phyloP scores from a whole-genome alignment of 352 stramenopile species.

The Globisporangium cederbergense region DNA sequence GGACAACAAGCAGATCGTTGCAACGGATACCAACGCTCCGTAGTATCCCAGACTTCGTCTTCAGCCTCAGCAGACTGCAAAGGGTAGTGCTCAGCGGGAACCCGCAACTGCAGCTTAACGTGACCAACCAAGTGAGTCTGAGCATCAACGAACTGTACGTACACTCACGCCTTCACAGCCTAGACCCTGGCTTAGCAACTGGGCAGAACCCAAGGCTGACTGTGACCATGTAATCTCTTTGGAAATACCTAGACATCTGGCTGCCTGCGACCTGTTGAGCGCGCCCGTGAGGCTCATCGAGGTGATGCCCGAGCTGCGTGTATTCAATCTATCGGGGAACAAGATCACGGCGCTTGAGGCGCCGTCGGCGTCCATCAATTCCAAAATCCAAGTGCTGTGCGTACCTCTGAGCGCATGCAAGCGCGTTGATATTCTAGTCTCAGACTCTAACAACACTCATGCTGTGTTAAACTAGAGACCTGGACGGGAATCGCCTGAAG shows the following conservation, averaged over 20 bases:
- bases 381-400: constrained; percentile 17
- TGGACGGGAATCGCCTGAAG: constrained; percentile 20
- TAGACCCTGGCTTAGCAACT: neutral
- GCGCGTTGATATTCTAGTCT: neutral
- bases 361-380: neutral
- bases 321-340: constrained; percentile 25
- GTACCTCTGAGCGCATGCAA: neutral
- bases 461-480: constrained; percentile 10
- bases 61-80: constrained; percentile 15
- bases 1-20: constrained; percentile 18
- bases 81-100: constrained; percentile 23
- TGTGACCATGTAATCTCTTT: neutral
- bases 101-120: constrained; percentile 17
- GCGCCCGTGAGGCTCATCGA: constrained; percentile 9
- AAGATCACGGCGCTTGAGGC: constrained; percentile 13
- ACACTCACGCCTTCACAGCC: neutral
- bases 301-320: constrained; percentile 13
- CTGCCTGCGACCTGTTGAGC: constrained; percentile 13
- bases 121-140: constrained; percentile 5
- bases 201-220: no score
- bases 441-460: neutral
- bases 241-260: constrained; percentile 12
- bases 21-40: constrained; percentile 21
- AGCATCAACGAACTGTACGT: constrained; percentile 25
- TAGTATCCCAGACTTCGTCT: constrained; percentile 19